Conservation (phyloP, 805 yeast species). For the Cyberlindnera americana region DNA sequence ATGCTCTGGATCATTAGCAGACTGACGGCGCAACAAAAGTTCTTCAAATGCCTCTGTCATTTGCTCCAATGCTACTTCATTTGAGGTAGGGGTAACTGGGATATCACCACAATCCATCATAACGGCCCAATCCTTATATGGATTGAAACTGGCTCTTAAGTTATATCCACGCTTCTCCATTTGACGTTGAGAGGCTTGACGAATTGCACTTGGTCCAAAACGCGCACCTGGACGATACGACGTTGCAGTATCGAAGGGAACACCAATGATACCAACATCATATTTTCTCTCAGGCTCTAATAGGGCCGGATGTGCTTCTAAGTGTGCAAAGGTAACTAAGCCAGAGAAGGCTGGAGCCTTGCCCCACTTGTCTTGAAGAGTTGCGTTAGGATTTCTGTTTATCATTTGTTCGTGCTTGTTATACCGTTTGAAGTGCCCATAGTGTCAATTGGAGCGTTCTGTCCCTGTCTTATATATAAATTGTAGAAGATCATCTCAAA, state of each 20-base stretch:
- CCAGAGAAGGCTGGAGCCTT: conserved; percentile 1
- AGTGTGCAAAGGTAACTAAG: background rate
- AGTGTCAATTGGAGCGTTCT: no score
- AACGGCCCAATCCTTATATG: conserved; percentile 48
- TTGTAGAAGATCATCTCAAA: no score
- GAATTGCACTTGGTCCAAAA: conserved; percentile 72
- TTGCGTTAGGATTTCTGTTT: background rate
- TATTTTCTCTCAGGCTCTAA: conserved; percentile 1
- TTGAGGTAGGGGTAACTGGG: conserved; percentile 64
- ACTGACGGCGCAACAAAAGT: conserved; percentile 34
- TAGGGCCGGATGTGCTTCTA: background rate
- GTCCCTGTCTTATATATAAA: no score
- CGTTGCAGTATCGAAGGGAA: conserved; percentile 81
- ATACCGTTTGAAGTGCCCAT: no score
- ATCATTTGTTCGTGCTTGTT: background rate
- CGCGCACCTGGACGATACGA: conserved; percentile 79
- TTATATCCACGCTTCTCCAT: conserved; percentile 65
- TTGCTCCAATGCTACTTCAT: conserved; percentile 55
- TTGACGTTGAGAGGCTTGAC: conserved; percentile 68
- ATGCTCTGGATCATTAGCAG: conserved; percentile 29
- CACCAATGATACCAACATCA: conserved; percentile 57
- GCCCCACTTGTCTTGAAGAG: conserved; percentile 1
- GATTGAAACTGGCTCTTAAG: conserved; percentile 56
- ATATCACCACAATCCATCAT: conserved; percentile 65
- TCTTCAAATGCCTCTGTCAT: conserved; percentile 56